Evolutionary conservation across 169 alveolate species (phyloP).

Genomic region (Cryptosporidium parvum): DNA sequence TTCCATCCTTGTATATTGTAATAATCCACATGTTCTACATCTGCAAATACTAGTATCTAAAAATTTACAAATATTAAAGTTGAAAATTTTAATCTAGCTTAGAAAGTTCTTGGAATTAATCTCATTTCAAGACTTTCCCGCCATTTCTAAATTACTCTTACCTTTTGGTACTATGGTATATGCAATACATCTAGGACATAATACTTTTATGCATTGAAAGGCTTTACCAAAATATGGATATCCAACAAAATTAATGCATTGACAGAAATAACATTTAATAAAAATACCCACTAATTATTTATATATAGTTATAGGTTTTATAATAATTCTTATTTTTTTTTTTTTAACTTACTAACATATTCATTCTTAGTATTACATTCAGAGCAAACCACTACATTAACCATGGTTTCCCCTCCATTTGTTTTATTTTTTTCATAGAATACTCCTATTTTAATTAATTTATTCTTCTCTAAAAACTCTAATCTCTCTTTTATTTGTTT

Average conservation of each 20-base stretch:
- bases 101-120: no score
- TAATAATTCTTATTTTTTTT: neutral
- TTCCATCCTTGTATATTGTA: neutral
- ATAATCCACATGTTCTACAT: conserved; percentile 44
- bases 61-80: neutral
- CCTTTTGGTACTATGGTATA: conserved; percentile 61
- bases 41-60: conserved; percentile 30
- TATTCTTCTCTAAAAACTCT: neutral
- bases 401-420: neutral
- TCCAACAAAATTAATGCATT: conserved; percentile 45
- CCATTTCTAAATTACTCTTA: neutral
- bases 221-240: conserved; percentile 56
- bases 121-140: neutral
- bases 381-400: conserved; percentile 24
- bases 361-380: conserved; percentile 54
- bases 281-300: conserved; percentile 8
- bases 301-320: neutral
- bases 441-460: neutral
- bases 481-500: neutral
- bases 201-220: conserved; percentile 30
- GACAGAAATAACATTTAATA: conserved; percentile 52
- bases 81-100: neutral
- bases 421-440: neutral
- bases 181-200: conserved; percentile 37
- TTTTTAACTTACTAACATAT: conserved; percentile 22